Conservation (phyloP, 73 alveolate genomes). For the Paramecium caudatum region DNA sequence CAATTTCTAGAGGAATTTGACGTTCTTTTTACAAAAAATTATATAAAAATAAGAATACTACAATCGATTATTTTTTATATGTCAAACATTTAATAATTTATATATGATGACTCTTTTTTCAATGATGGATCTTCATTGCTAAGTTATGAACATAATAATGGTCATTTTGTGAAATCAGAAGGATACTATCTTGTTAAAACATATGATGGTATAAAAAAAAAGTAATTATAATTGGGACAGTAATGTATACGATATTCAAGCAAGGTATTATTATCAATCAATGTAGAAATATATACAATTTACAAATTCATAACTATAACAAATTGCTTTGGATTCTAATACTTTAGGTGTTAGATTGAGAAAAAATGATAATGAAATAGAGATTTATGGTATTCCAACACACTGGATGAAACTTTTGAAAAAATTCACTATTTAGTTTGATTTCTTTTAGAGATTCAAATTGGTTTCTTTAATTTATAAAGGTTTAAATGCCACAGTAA, state of each 20-base stretch:
- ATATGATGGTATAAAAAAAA: not conserved
- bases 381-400: not conserved
- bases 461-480: not conserved
- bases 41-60: no score
- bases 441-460: not conserved
- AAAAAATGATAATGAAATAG: not conserved
- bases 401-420: not conserved
- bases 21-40: no score
- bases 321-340: not conserved
- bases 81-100: no score
- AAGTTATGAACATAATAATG: no score
- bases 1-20: no score
- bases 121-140: no score
- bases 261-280: not conserved
- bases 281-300: constrained; percentile 2
- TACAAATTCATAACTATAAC: not conserved
- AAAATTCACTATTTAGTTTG: not conserved
- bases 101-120: constrained; percentile 3
- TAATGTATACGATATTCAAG: not conserved
- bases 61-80: no score
- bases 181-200: not conserved
- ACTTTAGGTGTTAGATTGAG: not conserved
- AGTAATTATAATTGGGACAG: not conserved
- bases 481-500: constrained; percentile 23
- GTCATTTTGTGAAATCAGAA: no score